These are phyloP conservation scores for Stylosanthes scabra DNA, from an alignment of 331 rosid genomes.

Conservation along the genomic window DNA sequence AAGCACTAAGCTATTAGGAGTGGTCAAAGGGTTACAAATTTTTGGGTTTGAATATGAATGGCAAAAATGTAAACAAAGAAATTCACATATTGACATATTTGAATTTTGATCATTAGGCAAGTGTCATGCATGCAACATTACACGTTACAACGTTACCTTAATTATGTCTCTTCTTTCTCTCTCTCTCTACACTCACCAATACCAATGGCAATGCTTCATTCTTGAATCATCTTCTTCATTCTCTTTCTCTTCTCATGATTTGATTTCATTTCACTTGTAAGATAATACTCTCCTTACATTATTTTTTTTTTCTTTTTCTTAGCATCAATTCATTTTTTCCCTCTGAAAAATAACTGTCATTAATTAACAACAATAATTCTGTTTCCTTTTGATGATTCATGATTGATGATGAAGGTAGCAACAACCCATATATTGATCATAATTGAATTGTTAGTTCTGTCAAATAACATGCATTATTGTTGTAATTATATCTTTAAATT, in stretches of 20 bases:
- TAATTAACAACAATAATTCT: no score
- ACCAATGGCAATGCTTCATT: not conserved
- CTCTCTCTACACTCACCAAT: constrained; percentile 6
- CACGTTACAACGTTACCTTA: constrained; percentile 40
- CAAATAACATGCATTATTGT: constrained; percentile 8
- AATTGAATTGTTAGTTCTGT: not conserved
- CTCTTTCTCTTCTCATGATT: not conserved
- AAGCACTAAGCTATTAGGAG: no score
- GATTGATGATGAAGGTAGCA: not conserved
- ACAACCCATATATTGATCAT: not conserved
- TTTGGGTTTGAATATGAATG: no score
- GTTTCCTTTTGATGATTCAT: no score
- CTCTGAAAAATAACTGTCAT: no score
- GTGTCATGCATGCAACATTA: constrained; percentile 47
- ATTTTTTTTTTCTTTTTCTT: no score
- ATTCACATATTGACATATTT: no score
- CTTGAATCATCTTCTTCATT: not conserved
- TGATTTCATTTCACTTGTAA: no score
- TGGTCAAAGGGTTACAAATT: no score
- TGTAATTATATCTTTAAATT: not conserved
- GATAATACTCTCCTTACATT: no score
- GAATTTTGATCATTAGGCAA: constrained; percentile 11
- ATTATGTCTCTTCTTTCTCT: not conserved
- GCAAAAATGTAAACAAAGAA: no score
- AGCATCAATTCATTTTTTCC: no score